Evolutionary conservation across 1,284 basidiomycete genomes (phyloP).

Genomic region (Apiotrichum mycotoxinovorans): DNA sequence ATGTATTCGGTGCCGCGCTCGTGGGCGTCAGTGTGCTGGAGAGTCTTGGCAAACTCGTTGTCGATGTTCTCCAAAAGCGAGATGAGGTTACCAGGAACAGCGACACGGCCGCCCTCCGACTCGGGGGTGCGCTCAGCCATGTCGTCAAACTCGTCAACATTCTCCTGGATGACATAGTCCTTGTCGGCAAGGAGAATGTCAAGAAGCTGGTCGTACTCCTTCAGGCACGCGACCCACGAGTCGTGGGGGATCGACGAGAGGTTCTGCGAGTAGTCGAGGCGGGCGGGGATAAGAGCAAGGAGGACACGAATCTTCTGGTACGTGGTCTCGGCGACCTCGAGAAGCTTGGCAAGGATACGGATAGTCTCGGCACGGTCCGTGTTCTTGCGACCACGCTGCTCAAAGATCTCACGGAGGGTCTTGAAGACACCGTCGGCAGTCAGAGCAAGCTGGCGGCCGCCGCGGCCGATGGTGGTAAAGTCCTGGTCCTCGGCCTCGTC

Average conservation of each 20-base stretch:
- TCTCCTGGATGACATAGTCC: conserved; percentile 80
- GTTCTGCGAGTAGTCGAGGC: conserved; percentile 76
- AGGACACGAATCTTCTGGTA: conserved; percentile 95
- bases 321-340: conserved; percentile 74
- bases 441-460: conserved; percentile 75
- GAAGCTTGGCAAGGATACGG: conserved; percentile 80
- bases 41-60: conserved; percentile 95
- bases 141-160: conserved; percentile 90
- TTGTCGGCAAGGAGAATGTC: conserved; percentile 62
- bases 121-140: conserved; percentile 76
- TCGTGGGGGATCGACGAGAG: conserved; percentile 82
- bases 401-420: conserved; percentile 83
- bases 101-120: conserved; percentile 40
- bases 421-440: conserved; percentile 91
- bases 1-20: conserved; percentile 86
- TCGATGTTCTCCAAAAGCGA: conserved; percentile 94
- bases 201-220: conserved; percentile 84
- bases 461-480: conserved; percentile 89
- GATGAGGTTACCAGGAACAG: conserved; percentile 84
- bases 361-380: conserved; percentile 96
- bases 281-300: conserved; percentile 86
- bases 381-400: conserved; percentile 97
- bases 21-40: conserved; percentile 98
- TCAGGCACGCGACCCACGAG: conserved; percentile 81
- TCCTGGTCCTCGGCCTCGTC: conserved; percentile 50